These are phyloP conservation scores for Ramaria sp. DNA, from an alignment of 768 basidiomycete species.

Conservation along the genomic window DNA sequence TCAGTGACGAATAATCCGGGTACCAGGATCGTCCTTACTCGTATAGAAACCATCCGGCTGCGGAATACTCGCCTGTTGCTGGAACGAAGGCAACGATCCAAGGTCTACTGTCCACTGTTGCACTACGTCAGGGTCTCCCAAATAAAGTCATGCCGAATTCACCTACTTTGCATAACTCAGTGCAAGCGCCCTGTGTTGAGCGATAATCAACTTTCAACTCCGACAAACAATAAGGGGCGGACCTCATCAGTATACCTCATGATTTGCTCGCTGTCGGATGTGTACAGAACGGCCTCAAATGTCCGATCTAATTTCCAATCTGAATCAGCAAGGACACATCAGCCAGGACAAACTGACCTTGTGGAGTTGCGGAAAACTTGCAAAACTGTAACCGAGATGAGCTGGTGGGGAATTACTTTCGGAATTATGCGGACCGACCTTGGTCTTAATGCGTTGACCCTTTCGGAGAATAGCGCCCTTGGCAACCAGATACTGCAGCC, in stretches of 20 bases:
- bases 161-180: slow-evolving; percentile 52
- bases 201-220: neutral
- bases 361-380: slow-evolving; percentile 30
- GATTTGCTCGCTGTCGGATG: slow-evolving; percentile 60
- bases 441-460: slow-evolving; percentile 69
- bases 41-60: slow-evolving; percentile 66
- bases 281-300: slow-evolving; percentile 77
- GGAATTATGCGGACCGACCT: slow-evolving; percentile 16
- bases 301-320: slow-evolving; percentile 43
- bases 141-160: neutral
- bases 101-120: slow-evolving; percentile 71
- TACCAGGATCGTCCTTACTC: slow-evolving; percentile 27
- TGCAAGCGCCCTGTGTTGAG: slow-evolving; percentile 44
- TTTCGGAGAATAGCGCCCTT: slow-evolving; percentile 38
- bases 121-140: slow-evolving; percentile 16
- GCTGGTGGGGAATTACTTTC: neutral
- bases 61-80: slow-evolving; percentile 50
- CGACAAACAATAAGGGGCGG: neutral
- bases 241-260: slow-evolving; percentile 81
- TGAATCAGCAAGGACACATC: slow-evolving; percentile 2
- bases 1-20: neutral
- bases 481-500: slow-evolving; percentile 77
- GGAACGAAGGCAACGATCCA: slow-evolving; percentile 66
- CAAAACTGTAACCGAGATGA: slow-evolving; percentile 39
- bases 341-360: slow-evolving; percentile 17